phyloP scores from a whole-genome alignment of 1,284 basidiomycete genomes.

The Microbotryum violaceum region DNA sequence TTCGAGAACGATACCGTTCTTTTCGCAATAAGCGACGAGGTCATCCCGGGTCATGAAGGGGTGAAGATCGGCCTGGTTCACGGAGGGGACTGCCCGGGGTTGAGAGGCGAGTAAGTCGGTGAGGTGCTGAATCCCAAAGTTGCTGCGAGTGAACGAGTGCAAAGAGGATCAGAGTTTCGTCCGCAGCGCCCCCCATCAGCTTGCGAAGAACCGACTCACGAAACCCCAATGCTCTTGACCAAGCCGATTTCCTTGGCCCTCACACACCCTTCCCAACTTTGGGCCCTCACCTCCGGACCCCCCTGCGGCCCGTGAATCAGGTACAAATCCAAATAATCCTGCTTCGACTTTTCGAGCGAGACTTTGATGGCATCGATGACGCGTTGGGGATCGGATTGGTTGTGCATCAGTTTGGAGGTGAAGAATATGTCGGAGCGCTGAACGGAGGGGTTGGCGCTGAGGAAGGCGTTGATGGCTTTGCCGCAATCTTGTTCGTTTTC shows the following conservation, averaged over 20 bases:
- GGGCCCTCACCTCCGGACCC: constrained; percentile 21
- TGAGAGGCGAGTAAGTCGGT: constrained; percentile 61
- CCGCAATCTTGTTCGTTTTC: constrained; percentile 32
- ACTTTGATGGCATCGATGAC: constrained; percentile 20
- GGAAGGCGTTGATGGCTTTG: constrained; percentile 30
- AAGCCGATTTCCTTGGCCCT: constrained; percentile 57
- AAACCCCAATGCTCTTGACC: constrained; percentile 64
- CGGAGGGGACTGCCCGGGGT: constrained; percentile 50
- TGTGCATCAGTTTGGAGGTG: constrained; percentile 30
- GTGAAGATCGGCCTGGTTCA: constrained; percentile 79
- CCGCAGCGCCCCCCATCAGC: constrained; percentile 3
- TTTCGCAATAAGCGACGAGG: constrained; percentile 66
- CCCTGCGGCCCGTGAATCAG: constrained; percentile 60
- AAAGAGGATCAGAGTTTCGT: not conserved
- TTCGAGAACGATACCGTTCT: constrained; percentile 58
- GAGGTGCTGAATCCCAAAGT: constrained; percentile 57
- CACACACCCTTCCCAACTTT: constrained; percentile 30
- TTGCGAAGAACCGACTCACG: constrained; percentile 47
- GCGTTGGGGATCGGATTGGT: constrained; percentile 15
- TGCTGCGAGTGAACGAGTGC: constrained; percentile 26
- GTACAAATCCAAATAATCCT: constrained; percentile 62
- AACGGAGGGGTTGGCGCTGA: constrained; percentile 8
- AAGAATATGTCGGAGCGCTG: constrained; percentile 21
- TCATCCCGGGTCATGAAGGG: constrained; percentile 73
- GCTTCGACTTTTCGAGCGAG: constrained; percentile 15